phyloP scores from a whole-genome alignment of 805 yeast genomes.

The Starmerella tilneyi region DNA sequence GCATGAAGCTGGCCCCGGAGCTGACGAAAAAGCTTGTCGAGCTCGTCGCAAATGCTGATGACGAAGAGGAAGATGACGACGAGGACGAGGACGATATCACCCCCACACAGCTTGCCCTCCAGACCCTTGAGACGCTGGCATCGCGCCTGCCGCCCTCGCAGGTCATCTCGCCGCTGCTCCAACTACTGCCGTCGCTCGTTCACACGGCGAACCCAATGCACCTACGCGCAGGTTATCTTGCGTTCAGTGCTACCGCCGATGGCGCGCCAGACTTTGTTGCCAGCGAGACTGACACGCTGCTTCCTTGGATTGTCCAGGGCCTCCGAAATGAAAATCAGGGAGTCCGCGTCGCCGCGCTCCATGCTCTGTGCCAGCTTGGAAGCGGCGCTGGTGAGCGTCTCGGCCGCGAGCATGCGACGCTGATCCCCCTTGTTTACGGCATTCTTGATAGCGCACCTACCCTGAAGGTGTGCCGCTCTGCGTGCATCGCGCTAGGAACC shows the following conservation, averaged over 20 bases:
- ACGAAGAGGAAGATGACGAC: slow-evolving; percentile 73
- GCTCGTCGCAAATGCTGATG: slow-evolving; percentile 66
- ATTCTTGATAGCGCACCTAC: slow-evolving; percentile 80
- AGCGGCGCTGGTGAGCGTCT: slow-evolving; percentile 75
- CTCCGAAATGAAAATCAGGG: slow-evolving; percentile 61
- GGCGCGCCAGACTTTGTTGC: slow-evolving; percentile 93
- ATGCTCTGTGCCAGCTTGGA: slow-evolving; percentile 67
- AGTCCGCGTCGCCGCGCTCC: slow-evolving; percentile 79
- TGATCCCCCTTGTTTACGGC: slow-evolving; percentile 75
- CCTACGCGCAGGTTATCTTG: slow-evolving; percentile 77
- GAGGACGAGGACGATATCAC: slow-evolving; percentile 87
- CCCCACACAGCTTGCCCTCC: slow-evolving; percentile 66
- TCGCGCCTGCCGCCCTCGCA: slow-evolving; percentile 86
- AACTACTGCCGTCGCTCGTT: slow-evolving; percentile 33
- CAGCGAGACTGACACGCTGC: slow-evolving; percentile 59
- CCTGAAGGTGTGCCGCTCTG: slow-evolving; percentile 76
- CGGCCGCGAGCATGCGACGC: slow-evolving; percentile 70
- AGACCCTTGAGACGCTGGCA: slow-evolving; percentile 69
- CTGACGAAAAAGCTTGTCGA: slow-evolving; percentile 63
- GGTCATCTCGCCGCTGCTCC: slow-evolving; percentile 68
- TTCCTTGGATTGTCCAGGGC: slow-evolving; percentile 65
- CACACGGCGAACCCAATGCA: slow-evolving; percentile 57
- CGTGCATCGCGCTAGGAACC: slow-evolving; percentile 84
- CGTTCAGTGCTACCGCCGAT: slow-evolving; percentile 70
- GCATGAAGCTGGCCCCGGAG: slow-evolving; percentile 74